Base-by-base conservation (phyloP, 2,329 filamentous ascomycete genomes). In the Stemphylium beticola region DNA sequence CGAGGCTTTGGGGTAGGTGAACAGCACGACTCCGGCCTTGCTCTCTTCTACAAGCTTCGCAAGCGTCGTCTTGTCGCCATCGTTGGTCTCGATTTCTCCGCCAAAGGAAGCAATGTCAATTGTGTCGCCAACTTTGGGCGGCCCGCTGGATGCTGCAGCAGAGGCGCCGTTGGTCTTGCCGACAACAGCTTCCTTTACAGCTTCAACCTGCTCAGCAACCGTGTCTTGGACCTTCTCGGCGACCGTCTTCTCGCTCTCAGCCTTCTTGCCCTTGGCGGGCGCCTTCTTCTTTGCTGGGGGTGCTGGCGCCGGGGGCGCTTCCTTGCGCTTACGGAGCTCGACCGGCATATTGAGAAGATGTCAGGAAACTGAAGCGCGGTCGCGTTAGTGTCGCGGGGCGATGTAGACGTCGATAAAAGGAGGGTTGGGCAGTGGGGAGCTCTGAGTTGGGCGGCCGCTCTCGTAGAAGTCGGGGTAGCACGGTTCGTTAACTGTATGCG, bases 1-100 rank as follows among this genome's bases (percentile, higher is more conserved):
- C 24, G 90, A 95, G 11, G 95, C 95, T 79, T 90, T 96, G 55
- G 95, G 95, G 73, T 98, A 98, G 29, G 93, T 97, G 76, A 99
- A 97, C 26, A 98, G 80, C 31, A 96, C 91, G 38, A 98, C 89
- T 22, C 93, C 95, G 32, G 85, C 82, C 78, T 91, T 87, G 83
- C 92, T 96, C 71, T 89, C 85, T 46, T 92, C 88, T 43, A 97
- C 84, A 20, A 99, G 86, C 66, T 87, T 82, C 78, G 91, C 89
- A 55, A 99, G 80, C 1, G 87, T 92, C 5, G 89, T 92, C 78
- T 89, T 90, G 49, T 83, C 80, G 67, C 92, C 92, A 61, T 96
- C 91, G 63, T 98, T 87, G 59, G 89, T 95, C 81, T 95, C 86
- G 60, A 99, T 79, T 71, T 95, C 87, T 50, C 83, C 84, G 52